These are phyloP conservation scores for Daldinia bambusicola DNA, from an alignment of 495 filamentous ascomycete species.

Conservation along the genomic window DNA sequence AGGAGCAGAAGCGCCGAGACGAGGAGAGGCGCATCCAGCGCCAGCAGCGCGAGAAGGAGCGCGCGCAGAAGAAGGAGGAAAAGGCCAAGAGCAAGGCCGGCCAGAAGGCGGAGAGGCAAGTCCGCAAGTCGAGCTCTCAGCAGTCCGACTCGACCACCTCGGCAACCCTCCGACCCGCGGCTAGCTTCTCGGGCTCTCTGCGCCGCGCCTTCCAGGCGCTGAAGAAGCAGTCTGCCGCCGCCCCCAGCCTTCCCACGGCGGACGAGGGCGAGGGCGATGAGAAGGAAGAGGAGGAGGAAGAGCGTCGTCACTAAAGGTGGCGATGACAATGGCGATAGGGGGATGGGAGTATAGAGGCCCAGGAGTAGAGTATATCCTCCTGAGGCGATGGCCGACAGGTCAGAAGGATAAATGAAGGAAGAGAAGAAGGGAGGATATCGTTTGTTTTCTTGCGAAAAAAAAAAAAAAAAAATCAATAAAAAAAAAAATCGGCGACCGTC, in stretches of 20 bases:
- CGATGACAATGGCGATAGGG: background rate
- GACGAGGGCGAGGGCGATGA: conserved; percentile 17
- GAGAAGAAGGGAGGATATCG: background rate
- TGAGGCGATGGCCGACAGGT: background rate
- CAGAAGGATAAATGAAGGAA: background rate
- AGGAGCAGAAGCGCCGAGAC: conserved; percentile 27
- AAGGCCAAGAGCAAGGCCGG: conserved; percentile 28
- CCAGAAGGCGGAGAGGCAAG: background rate
- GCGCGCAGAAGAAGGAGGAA: conserved; percentile 25
- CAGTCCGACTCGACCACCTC: background rate
- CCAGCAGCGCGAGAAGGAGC: conserved; percentile 30
- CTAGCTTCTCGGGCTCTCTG: conserved; percentile 29
- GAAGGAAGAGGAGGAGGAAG: background rate
- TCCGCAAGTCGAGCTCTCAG: background rate
- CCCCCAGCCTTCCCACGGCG: background rate
- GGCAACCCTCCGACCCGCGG: background rate
- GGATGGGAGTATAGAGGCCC: background rate
- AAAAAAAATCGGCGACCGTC: background rate
- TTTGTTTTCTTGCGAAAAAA: background rate
- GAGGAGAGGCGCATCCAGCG: conserved; percentile 27
- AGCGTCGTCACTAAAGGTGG: background rate
- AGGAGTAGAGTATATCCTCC: conserved; percentile 1
- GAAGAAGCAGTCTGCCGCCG: background rate
- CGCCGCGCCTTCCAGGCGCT: conserved; percentile 36
- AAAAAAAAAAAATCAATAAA: background rate